Evolutionary conservation across 2,329 filamentous ascomycete species (phyloP).

Genomic region (Fusarium setosum): DNA sequence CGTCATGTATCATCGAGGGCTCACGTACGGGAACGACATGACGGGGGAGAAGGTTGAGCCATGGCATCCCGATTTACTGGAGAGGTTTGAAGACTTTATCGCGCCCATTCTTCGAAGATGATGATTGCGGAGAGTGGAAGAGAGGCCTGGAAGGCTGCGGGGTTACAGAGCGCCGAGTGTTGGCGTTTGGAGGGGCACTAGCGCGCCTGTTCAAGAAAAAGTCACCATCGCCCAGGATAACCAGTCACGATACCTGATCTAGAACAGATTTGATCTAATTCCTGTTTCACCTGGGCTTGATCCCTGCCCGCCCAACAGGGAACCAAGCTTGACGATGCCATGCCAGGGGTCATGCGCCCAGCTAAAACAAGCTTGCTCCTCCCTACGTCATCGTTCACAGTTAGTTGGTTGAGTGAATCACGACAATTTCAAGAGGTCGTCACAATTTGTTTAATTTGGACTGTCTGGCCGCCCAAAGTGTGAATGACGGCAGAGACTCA

Average conservation of each 20-base stretch:
- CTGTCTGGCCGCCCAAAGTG: slow-evolving; percentile 1
- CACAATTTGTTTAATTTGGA: slow-evolving; percentile 8
- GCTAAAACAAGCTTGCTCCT: slow-evolving; percentile 32
- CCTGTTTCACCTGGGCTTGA: no score
- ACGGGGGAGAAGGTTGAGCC: not conserved
- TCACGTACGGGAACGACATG: not conserved
- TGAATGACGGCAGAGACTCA: slow-evolving; percentile 35
- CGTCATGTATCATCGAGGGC: not conserved
- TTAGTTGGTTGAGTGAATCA: slow-evolving; percentile 30
- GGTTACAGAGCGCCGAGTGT: no score
- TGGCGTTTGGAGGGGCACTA: no score
- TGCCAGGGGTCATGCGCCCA: slow-evolving; percentile 11
- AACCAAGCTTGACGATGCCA: not conserved
- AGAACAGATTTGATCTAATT: no score
- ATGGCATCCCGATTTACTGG: no score
- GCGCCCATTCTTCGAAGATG: no score
- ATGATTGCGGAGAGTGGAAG: no score
- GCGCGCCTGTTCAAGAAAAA: no score
- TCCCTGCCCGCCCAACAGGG: not conserved
- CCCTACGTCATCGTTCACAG: slow-evolving; percentile 28
- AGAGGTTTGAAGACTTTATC: no score
- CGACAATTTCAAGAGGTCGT: slow-evolving; percentile 19
- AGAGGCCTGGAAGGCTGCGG: not conserved
- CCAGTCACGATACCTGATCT: no score
- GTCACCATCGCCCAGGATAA: no score